phyloP scores from a whole-genome alignment of 768 basidiomycete genomes.

The Gymnopilus dilepis region DNA sequence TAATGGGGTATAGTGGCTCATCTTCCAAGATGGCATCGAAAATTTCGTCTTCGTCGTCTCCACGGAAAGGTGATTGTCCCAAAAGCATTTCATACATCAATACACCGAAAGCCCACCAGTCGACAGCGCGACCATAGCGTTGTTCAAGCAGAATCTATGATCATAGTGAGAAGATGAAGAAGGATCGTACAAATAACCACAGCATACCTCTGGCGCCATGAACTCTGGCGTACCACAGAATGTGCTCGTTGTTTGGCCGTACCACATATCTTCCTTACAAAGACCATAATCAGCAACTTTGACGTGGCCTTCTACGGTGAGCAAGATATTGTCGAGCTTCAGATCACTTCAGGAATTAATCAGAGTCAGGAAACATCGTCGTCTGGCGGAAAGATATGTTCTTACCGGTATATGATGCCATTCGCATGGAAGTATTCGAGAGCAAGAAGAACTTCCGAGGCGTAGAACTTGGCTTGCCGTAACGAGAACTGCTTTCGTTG shows the following conservation, averaged over 20 bases:
- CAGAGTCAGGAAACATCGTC: slow-evolving; percentile 2
- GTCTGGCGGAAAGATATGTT: neutral
- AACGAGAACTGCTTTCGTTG: slow-evolving; percentile 99
- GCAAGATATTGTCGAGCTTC: slow-evolving; percentile 96
- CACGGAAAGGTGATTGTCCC: slow-evolving; percentile 98
- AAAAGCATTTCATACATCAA: slow-evolving; percentile 98
- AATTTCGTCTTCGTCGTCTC: slow-evolving; percentile 99
- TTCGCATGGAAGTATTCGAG: slow-evolving; percentile 98
- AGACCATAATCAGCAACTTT: slow-evolving; percentile 99
- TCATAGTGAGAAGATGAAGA: neutral
- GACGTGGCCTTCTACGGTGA: slow-evolving; percentile 96
- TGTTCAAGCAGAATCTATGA: slow-evolving; percentile 96
- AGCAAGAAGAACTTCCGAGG: slow-evolving; percentile 93
- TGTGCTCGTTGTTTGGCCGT: slow-evolving; percentile 93
- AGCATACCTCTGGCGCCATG: slow-evolving; percentile 95
- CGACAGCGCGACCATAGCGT: slow-evolving; percentile 96
- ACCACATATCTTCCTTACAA: slow-evolving; percentile 99
- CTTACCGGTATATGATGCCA: slow-evolving; percentile 96
- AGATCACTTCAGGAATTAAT: slow-evolving; percentile 68
- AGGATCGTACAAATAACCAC: neutral
- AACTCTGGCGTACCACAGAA: slow-evolving; percentile 99
- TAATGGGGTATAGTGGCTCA: slow-evolving; percentile 97
- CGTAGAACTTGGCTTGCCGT: slow-evolving; percentile 98
- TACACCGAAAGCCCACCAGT: slow-evolving; percentile 99
- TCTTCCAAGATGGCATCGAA: slow-evolving; percentile 99